phyloP scores from a whole-genome alignment of 2,329 filamentous ascomycete genomes.

The Coniochaeta sp. region DNA sequence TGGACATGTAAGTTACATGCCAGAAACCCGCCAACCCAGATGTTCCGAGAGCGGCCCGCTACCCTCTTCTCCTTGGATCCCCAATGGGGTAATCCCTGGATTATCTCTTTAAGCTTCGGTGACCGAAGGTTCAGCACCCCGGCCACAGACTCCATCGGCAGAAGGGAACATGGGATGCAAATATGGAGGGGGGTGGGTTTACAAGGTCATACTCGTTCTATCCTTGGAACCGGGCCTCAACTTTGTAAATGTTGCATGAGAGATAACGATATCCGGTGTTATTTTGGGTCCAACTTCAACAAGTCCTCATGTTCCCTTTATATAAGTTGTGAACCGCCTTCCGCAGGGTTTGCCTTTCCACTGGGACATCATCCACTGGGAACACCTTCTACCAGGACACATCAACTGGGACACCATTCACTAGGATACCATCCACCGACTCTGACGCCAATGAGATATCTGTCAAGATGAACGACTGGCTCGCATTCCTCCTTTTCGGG shows the following conservation, averaged over 20 bases:
- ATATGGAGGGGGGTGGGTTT: conserved; percentile 14
- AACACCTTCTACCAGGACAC: too few species aligned
- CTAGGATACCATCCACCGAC: background rate
- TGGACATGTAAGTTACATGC: conserved; percentile 10
- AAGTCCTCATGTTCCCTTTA: background rate
- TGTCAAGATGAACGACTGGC: conserved; percentile 35
- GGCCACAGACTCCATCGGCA: conserved; percentile 22
- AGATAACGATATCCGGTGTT: background rate
- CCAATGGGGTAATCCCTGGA: conserved; percentile 27
- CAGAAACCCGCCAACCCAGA: conserved; percentile 3
- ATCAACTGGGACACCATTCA: too few species aligned
- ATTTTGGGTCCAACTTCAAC: background rate
- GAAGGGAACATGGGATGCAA: conserved; percentile 16
- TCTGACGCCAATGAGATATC: conserved; percentile 17
- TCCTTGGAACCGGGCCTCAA: conserved; percentile 3
- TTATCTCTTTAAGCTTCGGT: conserved; percentile 34
- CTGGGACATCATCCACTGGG: background rate
- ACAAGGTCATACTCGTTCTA: conserved; percentile 10
- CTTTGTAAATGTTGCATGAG: background rate
- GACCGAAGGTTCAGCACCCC: conserved; percentile 31
- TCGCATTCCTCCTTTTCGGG: conserved; percentile 58
- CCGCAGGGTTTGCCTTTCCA: background rate
- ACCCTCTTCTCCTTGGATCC: conserved; percentile 8
- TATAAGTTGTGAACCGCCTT: conserved; percentile 8
- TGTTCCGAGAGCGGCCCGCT: background rate